Evolutionary conservation across 257 asterid species (phyloP), one percentile per base, ranked within the genome.

Genomic region (Scutellaria barbata): DNA sequence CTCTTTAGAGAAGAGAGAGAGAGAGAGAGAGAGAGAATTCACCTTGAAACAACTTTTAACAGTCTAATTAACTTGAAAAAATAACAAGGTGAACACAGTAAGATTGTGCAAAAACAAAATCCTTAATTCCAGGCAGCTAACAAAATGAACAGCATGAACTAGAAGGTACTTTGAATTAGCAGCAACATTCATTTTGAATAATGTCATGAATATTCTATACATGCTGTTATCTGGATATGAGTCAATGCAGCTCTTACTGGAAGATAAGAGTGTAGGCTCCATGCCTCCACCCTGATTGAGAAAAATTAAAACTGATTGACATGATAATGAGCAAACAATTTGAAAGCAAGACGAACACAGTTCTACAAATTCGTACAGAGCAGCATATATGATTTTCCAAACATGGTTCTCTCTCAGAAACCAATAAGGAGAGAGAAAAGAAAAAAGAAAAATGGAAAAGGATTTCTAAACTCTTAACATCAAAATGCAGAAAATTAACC

Each of bases 281-380:
- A 68, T 33, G 22, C 33, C 25, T 46, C 45, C 14, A 68, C 43
- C 48, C 14, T 41, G 14, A 48, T 46, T 25, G 43, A 58, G 11
- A 42, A 22, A 45, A 63, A 4, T 40, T 53, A 40, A 22, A 47
- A 56, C 30, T 30, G 40, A 43, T 62, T 61, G 68, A 60, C 54
- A 58, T 18, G 20, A 66, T 47, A 48, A 22, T 40, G 30, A 37
- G 10, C 33, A 25, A 47, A 55, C 37, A 1, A 47, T 45, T 40
- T 30, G 3, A 18, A 25, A 63, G 46, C 14, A 7, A 54, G 73
- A 41, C 47, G n/a, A 70, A 51, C 61, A 40, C 14, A 41, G 54
- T 51, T 63, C 57, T 35, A 8, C 40, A 30, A 40, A n/a, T 39
- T 17, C 8, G 61, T 60, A 51, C 35, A 58, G 47, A 72, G 74